phyloP scores from a whole-genome alignment of 1,284 basidiomycete genomes.

The Tilletia setariae region DNA sequence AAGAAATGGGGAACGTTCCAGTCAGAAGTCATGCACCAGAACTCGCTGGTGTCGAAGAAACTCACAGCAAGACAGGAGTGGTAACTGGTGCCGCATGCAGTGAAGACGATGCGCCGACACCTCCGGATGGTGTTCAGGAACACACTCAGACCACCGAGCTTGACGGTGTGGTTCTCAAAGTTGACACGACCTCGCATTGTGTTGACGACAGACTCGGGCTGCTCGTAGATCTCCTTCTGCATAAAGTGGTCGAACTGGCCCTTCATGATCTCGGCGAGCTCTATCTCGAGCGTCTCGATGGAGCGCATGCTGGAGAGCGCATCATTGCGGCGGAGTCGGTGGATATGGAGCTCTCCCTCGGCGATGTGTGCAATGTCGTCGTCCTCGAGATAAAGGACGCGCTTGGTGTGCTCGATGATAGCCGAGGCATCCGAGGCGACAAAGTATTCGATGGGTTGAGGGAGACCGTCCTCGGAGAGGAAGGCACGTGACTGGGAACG shows the following conservation, averaged over 20 bases:
- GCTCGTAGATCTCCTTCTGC: conserved; percentile 99
- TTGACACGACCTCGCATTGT: conserved; percentile 99
- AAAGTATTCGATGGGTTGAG: conserved; percentile 99
- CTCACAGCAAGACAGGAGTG: conserved; percentile 84
- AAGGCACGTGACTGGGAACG: conserved; percentile 96
- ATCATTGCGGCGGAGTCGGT: conserved; percentile 86
- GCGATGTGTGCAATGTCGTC: conserved; percentile 98
- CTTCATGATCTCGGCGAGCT: conserved; percentile 99
- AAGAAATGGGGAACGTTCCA: background rate
- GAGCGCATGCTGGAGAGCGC: conserved; percentile 77
- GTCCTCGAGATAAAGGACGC: conserved; percentile 96
- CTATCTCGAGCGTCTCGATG: conserved; percentile 98
- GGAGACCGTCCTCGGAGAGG: conserved; percentile 95
- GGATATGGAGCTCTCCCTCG: conserved; percentile 96
- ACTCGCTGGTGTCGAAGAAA: too few species aligned
- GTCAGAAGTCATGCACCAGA: too few species aligned
- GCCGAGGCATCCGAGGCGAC: conserved; percentile 95
- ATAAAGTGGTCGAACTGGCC: conserved; percentile 99
- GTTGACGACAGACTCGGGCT: conserved; percentile 99
- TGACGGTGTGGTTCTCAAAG: conserved; percentile 89
- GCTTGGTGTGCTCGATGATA: conserved; percentile 97
- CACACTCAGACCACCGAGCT: conserved; percentile 88
- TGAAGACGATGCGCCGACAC: conserved; percentile 90
- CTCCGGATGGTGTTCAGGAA: conserved; percentile 95
- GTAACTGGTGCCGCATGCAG: conserved; percentile 95